These are phyloP conservation scores for Lecanicillium sp. DNA, from an alignment of 2,329 filamentous ascomycete genomes.

Conservation along the genomic window DNA sequence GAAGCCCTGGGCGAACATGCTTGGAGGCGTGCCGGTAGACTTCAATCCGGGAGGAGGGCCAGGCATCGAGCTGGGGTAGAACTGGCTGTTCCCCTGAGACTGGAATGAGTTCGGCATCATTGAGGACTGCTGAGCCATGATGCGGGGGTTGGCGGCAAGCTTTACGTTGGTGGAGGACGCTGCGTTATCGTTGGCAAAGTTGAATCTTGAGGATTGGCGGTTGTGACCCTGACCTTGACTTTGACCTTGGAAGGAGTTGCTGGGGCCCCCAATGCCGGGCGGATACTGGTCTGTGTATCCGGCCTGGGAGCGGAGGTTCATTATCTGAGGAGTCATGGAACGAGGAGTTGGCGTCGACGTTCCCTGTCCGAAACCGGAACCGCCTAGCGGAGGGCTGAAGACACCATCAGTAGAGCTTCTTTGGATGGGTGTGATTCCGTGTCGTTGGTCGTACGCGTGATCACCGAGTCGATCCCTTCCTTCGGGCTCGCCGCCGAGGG, in stretches of 20 bases:
- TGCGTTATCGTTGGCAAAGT: constrained; percentile 72
- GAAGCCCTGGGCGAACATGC: constrained; percentile 91
- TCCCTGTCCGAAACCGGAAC: constrained; percentile 42
- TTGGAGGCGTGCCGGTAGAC: constrained; percentile 87
- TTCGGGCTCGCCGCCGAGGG: constrained; percentile 88
- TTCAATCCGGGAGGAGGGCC: constrained; percentile 93
- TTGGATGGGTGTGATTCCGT: constrained; percentile 62
- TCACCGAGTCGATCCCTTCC: constrained; percentile 58
- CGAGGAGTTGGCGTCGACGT: constrained; percentile 54
- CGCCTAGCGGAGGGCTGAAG: constrained; percentile 46
- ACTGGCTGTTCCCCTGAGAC: constrained; percentile 58
- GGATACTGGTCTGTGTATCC: constrained; percentile 57
- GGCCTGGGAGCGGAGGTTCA: constrained; percentile 59
- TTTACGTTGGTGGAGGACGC: constrained; percentile 54
- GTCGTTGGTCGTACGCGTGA: constrained; percentile 54
- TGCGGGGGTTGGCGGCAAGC: constrained; percentile 68
- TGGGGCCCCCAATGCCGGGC: constrained; percentile 46
- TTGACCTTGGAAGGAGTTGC: constrained; percentile 40
- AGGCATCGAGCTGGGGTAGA: constrained; percentile 79
- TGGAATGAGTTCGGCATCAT: constrained; percentile 71
- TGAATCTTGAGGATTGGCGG: constrained; percentile 81
- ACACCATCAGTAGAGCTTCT: constrained; percentile 48
- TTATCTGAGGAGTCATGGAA: constrained; percentile 73
- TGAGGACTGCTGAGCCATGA: constrained; percentile 79
- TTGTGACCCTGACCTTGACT: constrained; percentile 60